phyloP scores from a whole-genome alignment of 345 rosid genomes.

The Theobroma cacao region DNA sequence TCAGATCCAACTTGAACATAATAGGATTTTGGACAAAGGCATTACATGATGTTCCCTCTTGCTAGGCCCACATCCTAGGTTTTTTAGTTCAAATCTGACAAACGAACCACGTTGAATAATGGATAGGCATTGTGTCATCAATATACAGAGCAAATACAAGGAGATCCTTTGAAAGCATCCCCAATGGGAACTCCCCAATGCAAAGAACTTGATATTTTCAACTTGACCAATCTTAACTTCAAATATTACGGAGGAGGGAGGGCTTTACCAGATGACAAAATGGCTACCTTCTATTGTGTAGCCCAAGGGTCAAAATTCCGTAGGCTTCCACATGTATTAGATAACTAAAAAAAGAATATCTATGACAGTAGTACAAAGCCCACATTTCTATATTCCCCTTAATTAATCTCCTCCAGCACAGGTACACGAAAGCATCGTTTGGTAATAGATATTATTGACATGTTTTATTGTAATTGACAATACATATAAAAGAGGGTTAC shows the following conservation, averaged over 20 bases:
- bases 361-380: not conserved
- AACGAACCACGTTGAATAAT: not conserved
- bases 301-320: not conserved
- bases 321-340: not conserved
- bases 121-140: not conserved
- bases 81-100: not conserved
- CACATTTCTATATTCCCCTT: not conserved
- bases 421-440: not conserved
- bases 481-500: not conserved
- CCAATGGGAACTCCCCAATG: not conserved
- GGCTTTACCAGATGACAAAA: not conserved
- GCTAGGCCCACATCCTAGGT: not conserved
- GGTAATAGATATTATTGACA: not conserved
- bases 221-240: not conserved
- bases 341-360: not conserved
- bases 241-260: not conserved
- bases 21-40: not conserved
- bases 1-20: not conserved
- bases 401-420: not conserved
- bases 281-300: not conserved
- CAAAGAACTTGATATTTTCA: not conserved
- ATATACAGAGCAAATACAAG: not conserved
- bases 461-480: not conserved
- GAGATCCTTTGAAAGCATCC: not conserved
- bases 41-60: not conserved